These are phyloP conservation scores for Diaporthe citri DNA, from an alignment of 2,329 filamentous ascomycete genomes.

Conservation along the genomic window DNA sequence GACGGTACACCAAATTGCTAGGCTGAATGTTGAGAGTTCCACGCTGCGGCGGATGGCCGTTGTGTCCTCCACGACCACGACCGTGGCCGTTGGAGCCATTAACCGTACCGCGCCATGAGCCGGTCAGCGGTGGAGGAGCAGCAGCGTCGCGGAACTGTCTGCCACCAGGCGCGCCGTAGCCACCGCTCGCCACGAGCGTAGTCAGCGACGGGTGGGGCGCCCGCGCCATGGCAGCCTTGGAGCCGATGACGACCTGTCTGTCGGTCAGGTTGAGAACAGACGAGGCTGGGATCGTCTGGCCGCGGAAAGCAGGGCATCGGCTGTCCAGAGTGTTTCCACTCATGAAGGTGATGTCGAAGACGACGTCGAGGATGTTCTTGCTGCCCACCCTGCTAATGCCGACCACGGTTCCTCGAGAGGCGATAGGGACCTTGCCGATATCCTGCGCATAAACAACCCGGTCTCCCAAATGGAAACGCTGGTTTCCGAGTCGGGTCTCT, in stretches of 20 bases:
- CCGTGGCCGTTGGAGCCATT: slow-evolving; percentile 57
- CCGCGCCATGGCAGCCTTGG: slow-evolving; percentile 69
- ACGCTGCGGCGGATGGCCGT: slow-evolving; percentile 43
- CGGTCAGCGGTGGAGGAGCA: slow-evolving; percentile 66
- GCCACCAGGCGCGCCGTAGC: slow-evolving; percentile 62
- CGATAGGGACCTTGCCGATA: slow-evolving; percentile 94
- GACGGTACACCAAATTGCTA: slow-evolving; percentile 66
- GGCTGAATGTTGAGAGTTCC: slow-evolving; percentile 57
- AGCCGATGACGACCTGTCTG: slow-evolving; percentile 81
- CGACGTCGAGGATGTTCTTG: slow-evolving; percentile 85
- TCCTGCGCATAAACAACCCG: slow-evolving; percentile 93
- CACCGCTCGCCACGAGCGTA: slow-evolving; percentile 63
- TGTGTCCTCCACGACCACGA: slow-evolving; percentile 54
- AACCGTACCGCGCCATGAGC: slow-evolving; percentile 69
- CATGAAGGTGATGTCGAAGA: slow-evolving; percentile 97
- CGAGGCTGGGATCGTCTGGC: slow-evolving; percentile 89
- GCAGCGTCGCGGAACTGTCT: slow-evolving; percentile 72
- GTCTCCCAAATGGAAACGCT: slow-evolving; percentile 87
- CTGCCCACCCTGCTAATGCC: slow-evolving; percentile 91
- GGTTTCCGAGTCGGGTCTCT: slow-evolving; percentile 90
- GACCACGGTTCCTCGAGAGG: slow-evolving; percentile 91
- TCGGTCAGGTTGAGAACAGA: slow-evolving; percentile 89
- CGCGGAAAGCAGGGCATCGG: slow-evolving; percentile 91
- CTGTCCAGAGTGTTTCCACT: slow-evolving; percentile 93
- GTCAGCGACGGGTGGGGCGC: slow-evolving; percentile 60